Conservation (phyloP, 805 yeast genomes). For the Dipodascus geniculatus region DNA sequence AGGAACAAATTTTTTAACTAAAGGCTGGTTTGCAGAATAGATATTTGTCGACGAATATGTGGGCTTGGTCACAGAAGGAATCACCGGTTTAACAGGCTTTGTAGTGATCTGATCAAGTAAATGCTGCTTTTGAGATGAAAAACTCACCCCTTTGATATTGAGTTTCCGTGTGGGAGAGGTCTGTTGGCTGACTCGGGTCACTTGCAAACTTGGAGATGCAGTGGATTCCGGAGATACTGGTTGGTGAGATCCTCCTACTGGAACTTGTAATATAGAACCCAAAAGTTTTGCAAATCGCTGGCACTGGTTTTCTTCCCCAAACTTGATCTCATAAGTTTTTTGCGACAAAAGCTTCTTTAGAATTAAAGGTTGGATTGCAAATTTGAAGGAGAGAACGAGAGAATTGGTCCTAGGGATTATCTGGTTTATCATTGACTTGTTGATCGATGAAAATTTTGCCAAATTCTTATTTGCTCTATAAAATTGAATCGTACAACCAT, state of each 20-base stretch:
- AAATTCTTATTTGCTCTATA: neutral
- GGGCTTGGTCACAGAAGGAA: neutral
- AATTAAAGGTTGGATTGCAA: neutral
- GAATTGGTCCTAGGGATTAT: neutral
- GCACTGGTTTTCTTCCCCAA: neutral
- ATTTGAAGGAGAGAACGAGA: neutral
- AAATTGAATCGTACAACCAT: neutral
- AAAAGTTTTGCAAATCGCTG: neutral
- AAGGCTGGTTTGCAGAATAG: neutral
- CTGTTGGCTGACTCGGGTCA: too few relatives aligned
- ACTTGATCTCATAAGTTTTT: neutral
- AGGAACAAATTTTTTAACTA: neutral
- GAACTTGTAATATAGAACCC: neutral
- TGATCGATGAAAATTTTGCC: neutral
- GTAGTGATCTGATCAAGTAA: neutral
- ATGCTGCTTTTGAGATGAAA: neutral
- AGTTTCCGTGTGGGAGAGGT: neutral
- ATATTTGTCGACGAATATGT: neutral
- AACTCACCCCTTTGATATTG: neutral
- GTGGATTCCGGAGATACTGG: neutral
- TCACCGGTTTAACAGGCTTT: neutral
- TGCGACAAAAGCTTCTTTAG: neutral
- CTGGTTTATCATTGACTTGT: neutral
- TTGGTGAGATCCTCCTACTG: neutral
- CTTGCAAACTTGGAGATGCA: neutral